phyloP scores from a whole-genome alignment of 139 green algal species.

The Tetraselmis striata region DNA sequence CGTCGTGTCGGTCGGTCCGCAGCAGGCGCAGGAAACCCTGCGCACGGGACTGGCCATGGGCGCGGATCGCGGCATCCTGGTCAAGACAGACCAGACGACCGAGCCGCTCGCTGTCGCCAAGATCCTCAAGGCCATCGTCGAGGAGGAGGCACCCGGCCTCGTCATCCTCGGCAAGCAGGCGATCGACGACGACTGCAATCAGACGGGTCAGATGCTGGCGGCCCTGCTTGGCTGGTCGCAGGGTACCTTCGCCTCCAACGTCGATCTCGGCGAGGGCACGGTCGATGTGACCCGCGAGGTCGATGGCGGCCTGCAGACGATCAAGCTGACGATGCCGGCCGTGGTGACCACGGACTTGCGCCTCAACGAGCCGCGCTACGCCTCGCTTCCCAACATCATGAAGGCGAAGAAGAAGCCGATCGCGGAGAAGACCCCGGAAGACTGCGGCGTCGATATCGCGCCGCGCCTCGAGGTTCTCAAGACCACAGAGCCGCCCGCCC shows the following conservation, averaged over 20 bases:
- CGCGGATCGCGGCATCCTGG: conserved; percentile 75
- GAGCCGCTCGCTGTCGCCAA: conserved; percentile 76
- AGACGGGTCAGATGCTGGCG: conserved; percentile 89
- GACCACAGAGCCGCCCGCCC: conserved; percentile 58
- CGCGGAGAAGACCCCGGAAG: conserved; percentile 34
- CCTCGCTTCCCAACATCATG: conserved; percentile 89
- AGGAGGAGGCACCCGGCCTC: conserved; percentile 46
- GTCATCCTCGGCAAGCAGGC: conserved; percentile 89
- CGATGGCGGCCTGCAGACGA: conserved; percentile 75
- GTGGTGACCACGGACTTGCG: conserved; percentile 88
- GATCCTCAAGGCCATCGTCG: conserved; percentile 61
- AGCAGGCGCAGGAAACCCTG: conserved; percentile 65
- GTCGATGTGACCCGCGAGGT: conserved; percentile 49
- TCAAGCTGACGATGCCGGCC: conserved; percentile 65
- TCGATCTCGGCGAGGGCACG: conserved; percentile 44
- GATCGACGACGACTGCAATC: conserved; percentile 88
- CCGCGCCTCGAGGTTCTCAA: conserved; percentile 34
- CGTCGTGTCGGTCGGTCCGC: conserved; percentile 71
- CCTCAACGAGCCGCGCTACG: conserved; percentile 88
- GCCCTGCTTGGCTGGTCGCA: conserved; percentile 84
- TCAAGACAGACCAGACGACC: conserved; percentile 42
- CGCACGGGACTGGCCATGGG: conserved; percentile 86
- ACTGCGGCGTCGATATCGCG: conserved; percentile 41
- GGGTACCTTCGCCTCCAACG: conserved; percentile 82
- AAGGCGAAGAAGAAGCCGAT: conserved; percentile 89